A percentile compares a stretch with the other conserved stretches of the same genome.
These are phyloP conservation scores for Calocybe gangraenosa DNA, from an alignment of 768 basidiomycete genomes.

Conservation along the genomic window DNA sequence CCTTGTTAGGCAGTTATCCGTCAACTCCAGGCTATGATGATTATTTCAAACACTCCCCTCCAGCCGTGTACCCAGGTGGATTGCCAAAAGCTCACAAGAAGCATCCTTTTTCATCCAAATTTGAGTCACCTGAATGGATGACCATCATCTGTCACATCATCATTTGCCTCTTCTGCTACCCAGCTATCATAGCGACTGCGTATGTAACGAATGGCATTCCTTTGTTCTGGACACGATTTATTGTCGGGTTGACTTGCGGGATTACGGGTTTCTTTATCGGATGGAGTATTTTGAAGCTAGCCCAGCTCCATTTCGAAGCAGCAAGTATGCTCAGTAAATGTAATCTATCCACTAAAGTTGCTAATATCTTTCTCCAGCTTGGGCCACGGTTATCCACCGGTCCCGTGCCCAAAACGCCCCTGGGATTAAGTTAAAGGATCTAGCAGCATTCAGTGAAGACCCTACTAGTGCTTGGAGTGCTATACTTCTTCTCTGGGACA, in stretches of 20 bases:
- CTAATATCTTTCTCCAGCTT: constrained; percentile 22
- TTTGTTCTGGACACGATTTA: constrained; percentile 38
- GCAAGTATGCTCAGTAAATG: constrained; percentile 24
- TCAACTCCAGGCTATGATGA: neutral
- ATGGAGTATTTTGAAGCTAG: constrained; percentile 25
- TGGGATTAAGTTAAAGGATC: constrained; percentile 32
- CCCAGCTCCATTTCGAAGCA: constrained; percentile 30
- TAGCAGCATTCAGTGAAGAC: constrained; percentile 28
- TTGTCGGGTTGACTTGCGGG: constrained; percentile 31
- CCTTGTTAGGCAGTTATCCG: neutral
- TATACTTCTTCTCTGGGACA: constrained; percentile 30
- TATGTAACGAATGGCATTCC: constrained; percentile 23
- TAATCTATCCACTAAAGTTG: neutral
- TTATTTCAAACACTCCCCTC: neutral
- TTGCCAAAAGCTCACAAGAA: constrained; percentile 6
- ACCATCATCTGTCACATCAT: constrained; percentile 24
- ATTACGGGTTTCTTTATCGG: constrained; percentile 28
- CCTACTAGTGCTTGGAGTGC: constrained; percentile 26
- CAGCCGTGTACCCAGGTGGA: constrained; percentile 12
- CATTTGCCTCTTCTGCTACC: constrained; percentile 30
- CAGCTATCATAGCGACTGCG: constrained; percentile 26
- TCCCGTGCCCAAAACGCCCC: constrained; percentile 25
- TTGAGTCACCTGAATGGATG: constrained; percentile 31
- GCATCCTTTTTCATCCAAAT: constrained; percentile 27
- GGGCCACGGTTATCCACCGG: constrained; percentile 42